Base-by-base conservation (phyloP, 2,329 filamentous ascomycete species). In the Neoscytalidium dimidiatum region DNA sequence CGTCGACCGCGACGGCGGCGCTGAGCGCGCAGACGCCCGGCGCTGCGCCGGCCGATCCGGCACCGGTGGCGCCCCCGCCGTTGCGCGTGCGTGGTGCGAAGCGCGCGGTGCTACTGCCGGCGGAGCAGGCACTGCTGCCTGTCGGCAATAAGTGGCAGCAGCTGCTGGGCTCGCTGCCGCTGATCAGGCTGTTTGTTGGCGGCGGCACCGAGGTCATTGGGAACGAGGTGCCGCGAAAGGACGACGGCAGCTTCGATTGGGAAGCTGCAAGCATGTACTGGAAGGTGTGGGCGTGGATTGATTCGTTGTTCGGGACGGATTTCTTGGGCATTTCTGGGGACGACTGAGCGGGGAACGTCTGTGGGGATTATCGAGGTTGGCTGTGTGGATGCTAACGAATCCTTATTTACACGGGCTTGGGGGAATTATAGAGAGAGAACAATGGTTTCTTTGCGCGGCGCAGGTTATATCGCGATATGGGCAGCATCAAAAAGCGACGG, bases 241-340 rank as follows among this genome's bases (percentile, higher is more conserved):
- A 92, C 62, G 82, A 85, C 48, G 92, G 91, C 65, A 88, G 87
- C 46, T 94, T 97, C 70, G 94, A 97, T 76, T 91, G 88, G 82
- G 86, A 86, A 46, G 82, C 80, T 51, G 86, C 86, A 6, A 85
- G 84, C 68, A 70, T 83, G 63, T 89, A 89, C 69, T 89, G 87
- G 87, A 77, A 81, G 26, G 78, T 87, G 65, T 88, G 85, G 81
- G 84, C 83, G 66, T 82, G 79, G 75, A 71, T 89, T 17, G 87
- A 90, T 70, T 74, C 71, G 21, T 73, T 83, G 51, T 71, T 87
- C n/a, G 85, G 85, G 1, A 87, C 85, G 1, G 86, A 89, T 69
- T 82, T 88, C 66, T 88, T 86, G 74, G 86, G 86, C 5, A 72
- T 88, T 67, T 84, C 80, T 69, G 83, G 83, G 51, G 83, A 84